Conservation (phyloP, 768 basidiomycete genomes). For the Chalciporus chontae region DNA sequence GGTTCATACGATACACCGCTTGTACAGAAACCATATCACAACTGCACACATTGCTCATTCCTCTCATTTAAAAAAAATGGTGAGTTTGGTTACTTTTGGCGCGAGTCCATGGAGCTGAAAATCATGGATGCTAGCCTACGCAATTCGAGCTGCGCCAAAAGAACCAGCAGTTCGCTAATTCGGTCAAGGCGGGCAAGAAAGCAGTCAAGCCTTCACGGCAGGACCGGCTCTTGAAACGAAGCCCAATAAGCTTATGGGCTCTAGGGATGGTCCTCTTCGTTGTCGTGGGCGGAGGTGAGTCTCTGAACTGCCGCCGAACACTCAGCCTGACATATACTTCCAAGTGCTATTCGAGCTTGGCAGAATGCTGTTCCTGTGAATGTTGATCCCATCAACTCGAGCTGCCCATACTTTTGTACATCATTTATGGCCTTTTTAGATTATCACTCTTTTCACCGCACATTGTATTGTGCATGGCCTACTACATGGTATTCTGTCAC, state of each 20-base stretch:
- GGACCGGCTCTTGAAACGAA: constrained; percentile 66
- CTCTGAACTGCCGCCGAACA: not conserved
- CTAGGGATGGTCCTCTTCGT: constrained; percentile 74
- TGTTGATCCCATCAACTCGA: not conserved
- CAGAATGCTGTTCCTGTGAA: constrained; percentile 62
- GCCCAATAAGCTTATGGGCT: constrained; percentile 74
- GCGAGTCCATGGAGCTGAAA: not conserved
- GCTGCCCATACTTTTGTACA: constrained; percentile 3
- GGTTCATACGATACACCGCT: not conserved
- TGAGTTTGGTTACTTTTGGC: constrained; percentile 11
- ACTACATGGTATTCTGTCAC: constrained; percentile 2
- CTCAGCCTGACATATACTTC: not conserved
- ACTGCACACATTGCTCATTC: constrained; percentile 30
- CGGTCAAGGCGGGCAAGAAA: constrained; percentile 72
- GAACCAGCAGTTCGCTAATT: constrained; percentile 77
- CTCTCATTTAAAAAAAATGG: constrained; percentile 24
- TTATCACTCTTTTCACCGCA: constrained; percentile 6
- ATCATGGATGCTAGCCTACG: constrained; percentile 50
- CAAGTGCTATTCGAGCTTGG: constrained; percentile 74
- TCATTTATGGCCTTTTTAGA: constrained; percentile 2
- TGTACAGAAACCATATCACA: not conserved
- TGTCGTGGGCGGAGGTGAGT: constrained; percentile 74
- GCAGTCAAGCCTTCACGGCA: constrained; percentile 68
- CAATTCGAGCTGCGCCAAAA: constrained; percentile 79
- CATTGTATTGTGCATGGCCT: constrained; percentile 9